Percentiles rank a stretch among this genome's conserved stretches.
Evolutionary conservation across 2,329 filamentous ascomycete species (phyloP).

Genomic region (Endocalyx cinctus): DNA sequence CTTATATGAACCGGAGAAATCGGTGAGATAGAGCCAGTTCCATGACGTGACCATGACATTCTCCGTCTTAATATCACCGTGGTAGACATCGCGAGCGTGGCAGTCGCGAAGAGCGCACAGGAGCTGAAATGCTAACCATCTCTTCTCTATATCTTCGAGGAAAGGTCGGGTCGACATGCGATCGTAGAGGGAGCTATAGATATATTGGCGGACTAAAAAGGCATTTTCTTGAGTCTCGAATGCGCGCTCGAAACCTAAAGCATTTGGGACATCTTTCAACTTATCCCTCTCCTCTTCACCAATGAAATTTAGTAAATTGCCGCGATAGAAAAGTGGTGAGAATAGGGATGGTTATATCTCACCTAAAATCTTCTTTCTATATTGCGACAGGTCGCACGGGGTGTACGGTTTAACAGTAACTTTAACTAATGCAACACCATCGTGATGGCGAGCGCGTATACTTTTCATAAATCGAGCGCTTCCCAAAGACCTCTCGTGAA

Average conservation of each 20-base stretch:
- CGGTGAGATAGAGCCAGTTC: conserved; percentile 98
- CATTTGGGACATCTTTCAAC: conserved; percentile 82
- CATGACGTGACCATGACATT: conserved; percentile 96
- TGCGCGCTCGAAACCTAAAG: conserved; percentile 82
- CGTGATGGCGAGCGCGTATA: conserved; percentile 81
- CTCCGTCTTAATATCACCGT: conserved; percentile 98
- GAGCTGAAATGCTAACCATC: conserved; percentile 95
- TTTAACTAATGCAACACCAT: conserved; percentile 91
- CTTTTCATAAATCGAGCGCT: conserved; percentile 95
- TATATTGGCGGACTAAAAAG: conserved; percentile 88
- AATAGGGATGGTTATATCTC: conserved; percentile 24
- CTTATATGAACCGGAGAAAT: conserved; percentile 95
- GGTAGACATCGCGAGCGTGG: conserved; percentile 82
- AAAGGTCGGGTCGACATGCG: conserved; percentile 94
- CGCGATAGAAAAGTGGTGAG: background rate
- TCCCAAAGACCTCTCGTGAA: conserved; percentile 88
- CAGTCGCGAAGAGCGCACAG: conserved; percentile 90
- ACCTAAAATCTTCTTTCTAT: conserved; percentile 74
- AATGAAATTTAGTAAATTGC: conserved; percentile 6
- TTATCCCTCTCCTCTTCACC: conserved; percentile 72
- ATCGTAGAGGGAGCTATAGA: conserved; percentile 96
- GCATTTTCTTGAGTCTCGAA: conserved; percentile 89
- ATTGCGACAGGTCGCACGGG: conserved; percentile 72
- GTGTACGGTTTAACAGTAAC: conserved; percentile 90
- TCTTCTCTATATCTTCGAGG: conserved; percentile 95